A percentile compares a stretch with the other conserved stretches of the same genome.
These are phyloP conservation scores for Eucalyptus pauciflora DNA, from an alignment of 345 rosid genomes.

Conservation along the genomic window DNA sequence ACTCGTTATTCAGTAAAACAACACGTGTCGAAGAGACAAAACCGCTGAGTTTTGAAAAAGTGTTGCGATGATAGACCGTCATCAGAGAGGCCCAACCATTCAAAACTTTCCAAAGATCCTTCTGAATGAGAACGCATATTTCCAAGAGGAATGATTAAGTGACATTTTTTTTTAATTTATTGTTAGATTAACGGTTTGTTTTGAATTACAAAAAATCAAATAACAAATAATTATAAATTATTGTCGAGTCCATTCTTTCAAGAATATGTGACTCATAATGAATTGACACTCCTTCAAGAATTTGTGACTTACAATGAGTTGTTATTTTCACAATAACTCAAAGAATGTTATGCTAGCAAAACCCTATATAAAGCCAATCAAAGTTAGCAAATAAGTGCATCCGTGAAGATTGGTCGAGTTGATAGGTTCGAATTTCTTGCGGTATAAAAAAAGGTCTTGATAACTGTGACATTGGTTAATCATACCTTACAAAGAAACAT, in stretches of 20 bases:
- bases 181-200: rapidly evolving
- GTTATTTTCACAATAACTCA: too few species aligned
- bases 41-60: background rate
- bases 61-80: background rate
- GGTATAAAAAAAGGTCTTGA: background rate
- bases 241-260: too few species aligned
- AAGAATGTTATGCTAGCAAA: too few species aligned
- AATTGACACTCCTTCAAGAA: rapidly evolving
- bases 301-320: too few species aligned
- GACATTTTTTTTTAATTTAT: too few species aligned
- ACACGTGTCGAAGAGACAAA: background rate
- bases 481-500: background rate
- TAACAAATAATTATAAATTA: too few species aligned
- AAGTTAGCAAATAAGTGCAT: background rate
- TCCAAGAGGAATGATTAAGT: too few species aligned
- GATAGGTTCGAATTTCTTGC: background rate
- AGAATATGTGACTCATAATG: too few species aligned
- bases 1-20: background rate
- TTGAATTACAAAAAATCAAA: too few species aligned
- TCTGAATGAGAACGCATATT: background rate
- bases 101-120: background rate
- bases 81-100: background rate
- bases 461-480: background rate
- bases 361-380: background rate
- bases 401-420: background rate